These are phyloP conservation scores for Ogataea hybrid DNA, from an alignment of 1,139 yeast genomes.

Conservation along the genomic window DNA sequence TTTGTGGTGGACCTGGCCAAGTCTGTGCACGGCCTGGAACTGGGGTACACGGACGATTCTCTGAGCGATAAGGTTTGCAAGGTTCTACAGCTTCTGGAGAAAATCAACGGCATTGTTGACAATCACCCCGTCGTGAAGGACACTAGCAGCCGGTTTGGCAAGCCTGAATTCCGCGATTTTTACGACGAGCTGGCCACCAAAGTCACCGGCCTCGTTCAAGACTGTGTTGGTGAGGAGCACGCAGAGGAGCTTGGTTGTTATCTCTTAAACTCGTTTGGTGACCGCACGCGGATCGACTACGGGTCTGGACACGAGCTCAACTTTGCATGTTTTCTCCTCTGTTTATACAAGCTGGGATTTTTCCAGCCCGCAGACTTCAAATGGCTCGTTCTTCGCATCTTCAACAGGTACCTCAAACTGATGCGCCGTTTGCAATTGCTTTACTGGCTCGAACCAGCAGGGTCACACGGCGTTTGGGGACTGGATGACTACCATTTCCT, in stretches of 20 bases:
- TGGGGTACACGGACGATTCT: constrained; percentile 43
- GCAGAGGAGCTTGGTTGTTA: constrained; percentile 25
- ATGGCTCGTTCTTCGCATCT: constrained; percentile 60
- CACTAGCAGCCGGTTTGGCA: constrained; percentile 82
- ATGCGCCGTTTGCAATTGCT: constrained; percentile 49
- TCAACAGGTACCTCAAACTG: constrained; percentile 53
- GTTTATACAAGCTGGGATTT: constrained; percentile 33
- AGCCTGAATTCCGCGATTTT: constrained; percentile 80
- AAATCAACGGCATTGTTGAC: constrained; percentile 45
- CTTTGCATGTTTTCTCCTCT: constrained; percentile 62
- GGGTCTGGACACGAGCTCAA: constrained; percentile 98
- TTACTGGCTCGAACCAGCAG: constrained; percentile 97
- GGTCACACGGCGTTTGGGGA: constrained; percentile 99
- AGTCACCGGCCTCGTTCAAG: constrained; percentile 27
- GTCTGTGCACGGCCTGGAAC: constrained; percentile 63
- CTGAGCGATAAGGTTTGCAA: constrained; percentile 32
- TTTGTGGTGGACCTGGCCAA: constrained; percentile 62
- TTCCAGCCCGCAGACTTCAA: constrained; percentile 40
- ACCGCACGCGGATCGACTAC: constrained; percentile 82
- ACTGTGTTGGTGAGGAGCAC: constrained; percentile 17
- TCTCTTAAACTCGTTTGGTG: constrained; percentile 62
- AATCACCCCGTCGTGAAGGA: constrained; percentile 68
- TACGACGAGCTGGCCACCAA: constrained; percentile 60
- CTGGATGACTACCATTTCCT: constrained; percentile 94
- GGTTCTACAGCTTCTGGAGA: constrained; percentile 42